These are phyloP conservation scores for Psilocybe cubensis DNA, from an alignment of 768 basidiomycete genomes.

Conservation along the genomic window DNA sequence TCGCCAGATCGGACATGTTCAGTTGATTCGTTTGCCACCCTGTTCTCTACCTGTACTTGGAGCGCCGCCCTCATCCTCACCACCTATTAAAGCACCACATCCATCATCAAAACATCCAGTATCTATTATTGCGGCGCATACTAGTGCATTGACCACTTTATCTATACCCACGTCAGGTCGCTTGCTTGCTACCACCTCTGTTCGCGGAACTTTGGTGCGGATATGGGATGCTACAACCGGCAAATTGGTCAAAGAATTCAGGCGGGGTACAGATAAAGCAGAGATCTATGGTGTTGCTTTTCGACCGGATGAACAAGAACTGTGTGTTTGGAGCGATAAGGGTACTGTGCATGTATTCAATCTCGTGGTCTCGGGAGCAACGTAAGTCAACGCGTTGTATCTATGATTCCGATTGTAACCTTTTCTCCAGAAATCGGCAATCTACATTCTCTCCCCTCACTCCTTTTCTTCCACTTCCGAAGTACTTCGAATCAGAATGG, in stretches of 20 bases:
- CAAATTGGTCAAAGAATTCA: slow-evolving; percentile 76
- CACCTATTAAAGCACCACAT: slow-evolving; percentile 58
- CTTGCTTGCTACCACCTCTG: slow-evolving; percentile 82
- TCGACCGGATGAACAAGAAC: slow-evolving; percentile 81
- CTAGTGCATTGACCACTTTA: slow-evolving; percentile 76
- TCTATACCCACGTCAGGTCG: slow-evolving; percentile 78
- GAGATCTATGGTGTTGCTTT: slow-evolving; percentile 92
- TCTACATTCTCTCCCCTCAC: slow-evolving; percentile 81
- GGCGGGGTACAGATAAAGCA: slow-evolving; percentile 88
- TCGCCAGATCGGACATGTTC: slow-evolving; percentile 86
- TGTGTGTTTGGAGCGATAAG: slow-evolving; percentile 95
- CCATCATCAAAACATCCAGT: slow-evolving; percentile 65
- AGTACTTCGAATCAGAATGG: slow-evolving; percentile 96
- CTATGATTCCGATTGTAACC: slow-evolving; percentile 7
- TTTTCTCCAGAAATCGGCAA: slow-evolving; percentile 68
- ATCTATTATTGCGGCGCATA: slow-evolving; percentile 85
- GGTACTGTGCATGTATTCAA: slow-evolving; percentile 92
- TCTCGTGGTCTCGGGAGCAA: slow-evolving; percentile 63
- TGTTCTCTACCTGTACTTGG: slow-evolving; percentile 63
- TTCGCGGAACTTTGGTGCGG: slow-evolving; percentile 82
- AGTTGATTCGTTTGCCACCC: slow-evolving; percentile 82
- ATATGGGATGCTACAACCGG: slow-evolving; percentile 83
- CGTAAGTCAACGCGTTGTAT: slow-evolving; percentile 48
- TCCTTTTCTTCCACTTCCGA: slow-evolving; percentile 81
- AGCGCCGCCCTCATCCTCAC: slow-evolving; percentile 58